Evolutionary conservation across 495 filamentous ascomycete species (phyloP), one percentile per base, ranked within the genome.

Genomic region (Penicillium tannophilum): DNA sequence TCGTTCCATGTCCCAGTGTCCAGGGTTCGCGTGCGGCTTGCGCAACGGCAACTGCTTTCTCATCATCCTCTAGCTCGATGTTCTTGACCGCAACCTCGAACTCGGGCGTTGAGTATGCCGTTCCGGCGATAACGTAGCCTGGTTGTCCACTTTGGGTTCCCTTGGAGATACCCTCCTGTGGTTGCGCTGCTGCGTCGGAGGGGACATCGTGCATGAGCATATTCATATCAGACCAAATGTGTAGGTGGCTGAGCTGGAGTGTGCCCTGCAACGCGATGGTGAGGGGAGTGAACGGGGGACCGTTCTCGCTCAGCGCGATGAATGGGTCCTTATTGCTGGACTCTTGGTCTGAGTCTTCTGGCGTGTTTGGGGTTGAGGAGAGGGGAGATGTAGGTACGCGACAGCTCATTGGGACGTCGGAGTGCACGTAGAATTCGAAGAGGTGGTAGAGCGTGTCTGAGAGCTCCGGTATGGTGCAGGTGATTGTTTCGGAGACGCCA

Each of bases 401-500:
- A 75, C 94, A 98, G 48, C 91, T 88, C 46, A 98, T 82, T 30
- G 94, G 94, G 11, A 90, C 91, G 72, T 98, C 94, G 77, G 88
- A 91, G 80, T 98, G 94, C 65, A 98, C 88, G 84, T 97, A 98
- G 83, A 97, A 97, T 76, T 98, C 94, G 72, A 97, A 86, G 44
- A 98, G 88, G 76, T 98, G 94, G 83, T 94, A 98, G 80, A 96
- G 87, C 19, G 88, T 84, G 75, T 98, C 94, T 67, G 86, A 78
- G 66, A 97, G 83, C 67, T 89, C 82, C 66, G 86, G 76, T 72
- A 98, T 89, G 49, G 94, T 98, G 80, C 94, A 98, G 76, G 92
- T 96, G 63, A 96, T 78, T 62, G 93, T 90, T 78, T 81, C 78
- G 42, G 73, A 66, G 63, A 91, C 74, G 73, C 93, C 92, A 79